A percentile compares a stretch with the other conserved stretches of the same genome.
phyloP scores from a whole-genome alignment of 306 rosid species.

The Prunus mume region DNA sequence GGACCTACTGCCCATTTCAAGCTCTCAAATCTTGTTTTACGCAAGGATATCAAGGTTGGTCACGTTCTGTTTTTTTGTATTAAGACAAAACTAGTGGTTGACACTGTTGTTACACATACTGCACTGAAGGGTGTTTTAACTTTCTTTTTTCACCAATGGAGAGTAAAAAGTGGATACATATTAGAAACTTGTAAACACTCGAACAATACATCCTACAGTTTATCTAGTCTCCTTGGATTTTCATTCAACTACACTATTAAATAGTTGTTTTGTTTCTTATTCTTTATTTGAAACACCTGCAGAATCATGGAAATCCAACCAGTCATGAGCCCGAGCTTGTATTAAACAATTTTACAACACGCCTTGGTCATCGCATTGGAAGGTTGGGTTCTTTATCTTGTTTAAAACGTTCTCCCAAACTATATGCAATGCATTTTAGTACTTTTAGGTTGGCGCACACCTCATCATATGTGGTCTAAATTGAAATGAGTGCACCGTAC shows the following conservation, averaged over 20 bases:
- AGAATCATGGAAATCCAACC: slow-evolving; percentile 96
- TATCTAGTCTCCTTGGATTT: background rate
- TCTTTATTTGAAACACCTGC: slow-evolving; percentile 21
- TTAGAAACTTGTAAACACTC: background rate
- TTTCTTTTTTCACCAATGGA: background rate
- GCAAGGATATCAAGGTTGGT: slow-evolving; percentile 81
- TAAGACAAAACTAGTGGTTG: background rate
- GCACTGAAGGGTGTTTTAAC: background rate
- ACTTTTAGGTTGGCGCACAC: background rate
- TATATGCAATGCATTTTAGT: slow-evolving; percentile 5
- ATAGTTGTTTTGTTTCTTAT: background rate
- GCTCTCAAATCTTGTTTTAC: slow-evolving; percentile 70
- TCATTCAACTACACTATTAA: background rate
- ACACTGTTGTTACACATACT: background rate
- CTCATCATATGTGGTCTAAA: background rate
- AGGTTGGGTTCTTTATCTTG: slow-evolving; percentile 46
- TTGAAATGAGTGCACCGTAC: background rate
- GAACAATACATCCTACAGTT: background rate
- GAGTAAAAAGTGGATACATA: background rate
- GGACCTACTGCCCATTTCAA: slow-evolving; percentile 99
- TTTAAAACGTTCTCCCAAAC: background rate
- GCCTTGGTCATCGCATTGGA: slow-evolving; percentile 87
- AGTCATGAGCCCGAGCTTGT: slow-evolving; percentile 90
- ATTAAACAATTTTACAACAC: slow-evolving; percentile 69
- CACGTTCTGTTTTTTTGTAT: background rate